Evolutionary conservation across 140 eudicot species (phyloP).

Genomic region (Flaveria floridana): DNA sequence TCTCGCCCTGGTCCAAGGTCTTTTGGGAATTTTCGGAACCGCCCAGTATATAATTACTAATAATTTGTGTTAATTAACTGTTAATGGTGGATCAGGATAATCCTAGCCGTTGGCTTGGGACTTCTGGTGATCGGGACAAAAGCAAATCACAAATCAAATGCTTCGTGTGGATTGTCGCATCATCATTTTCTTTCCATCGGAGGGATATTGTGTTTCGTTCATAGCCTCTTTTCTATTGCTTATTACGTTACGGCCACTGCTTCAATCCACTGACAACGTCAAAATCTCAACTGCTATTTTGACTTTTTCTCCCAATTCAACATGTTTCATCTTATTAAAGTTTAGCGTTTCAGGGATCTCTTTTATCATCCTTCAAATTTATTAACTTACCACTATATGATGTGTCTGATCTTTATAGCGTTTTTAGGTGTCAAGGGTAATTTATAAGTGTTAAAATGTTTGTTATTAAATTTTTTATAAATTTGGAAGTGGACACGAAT

Average conservation of each 20-base stretch:
- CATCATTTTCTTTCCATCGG: constrained; percentile 80
- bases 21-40: too few species aligned
- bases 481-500: not conserved
- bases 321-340: constrained; percentile 2
- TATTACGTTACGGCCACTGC: constrained; percentile 74
- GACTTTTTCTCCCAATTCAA: not conserved
- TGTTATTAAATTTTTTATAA: not conserved
- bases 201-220: constrained; percentile 82
- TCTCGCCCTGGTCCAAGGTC: too few species aligned
- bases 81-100: constrained; percentile 49
- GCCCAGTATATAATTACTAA: not conserved
- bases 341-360: constrained; percentile 21
- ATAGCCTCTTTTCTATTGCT: constrained; percentile 71
- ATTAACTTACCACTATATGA: constrained; percentile 3
- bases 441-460: not conserved
- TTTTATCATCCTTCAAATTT: not conserved
- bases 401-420: not conserved
- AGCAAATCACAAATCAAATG: constrained; percentile 67
- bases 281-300: constrained; percentile 27
- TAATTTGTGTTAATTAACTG: not conserved
- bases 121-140: constrained; percentile 73
- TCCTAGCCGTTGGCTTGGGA: constrained; percentile 58
- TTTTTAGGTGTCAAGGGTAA: not conserved
- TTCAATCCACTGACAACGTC: constrained; percentile 22
- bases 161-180: constrained; percentile 75